Conservation (phyloP, 805 yeast genomes). For the Cyberlindnera suaveolens region DNA sequence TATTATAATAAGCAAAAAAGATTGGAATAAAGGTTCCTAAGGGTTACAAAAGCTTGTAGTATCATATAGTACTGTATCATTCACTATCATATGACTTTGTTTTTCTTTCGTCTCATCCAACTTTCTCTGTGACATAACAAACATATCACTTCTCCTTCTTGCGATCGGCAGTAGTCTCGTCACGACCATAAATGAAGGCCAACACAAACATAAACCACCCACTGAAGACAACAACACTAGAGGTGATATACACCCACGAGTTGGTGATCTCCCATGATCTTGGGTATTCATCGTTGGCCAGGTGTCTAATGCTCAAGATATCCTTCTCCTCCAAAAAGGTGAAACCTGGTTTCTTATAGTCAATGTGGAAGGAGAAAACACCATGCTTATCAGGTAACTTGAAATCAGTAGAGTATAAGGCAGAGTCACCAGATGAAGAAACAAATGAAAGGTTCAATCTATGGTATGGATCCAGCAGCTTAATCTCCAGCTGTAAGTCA, state of each 20-base stretch:
- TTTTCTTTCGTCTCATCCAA: neutral
- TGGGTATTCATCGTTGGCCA: slow-evolving; percentile 91
- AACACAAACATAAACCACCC: slow-evolving; percentile 79
- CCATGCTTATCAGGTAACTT: slow-evolving; percentile 94
- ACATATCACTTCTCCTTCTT: slow-evolving; percentile 18
- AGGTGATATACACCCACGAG: slow-evolving; percentile 83
- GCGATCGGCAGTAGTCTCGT: slow-evolving; percentile 5
- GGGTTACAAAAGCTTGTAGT: too few species aligned
- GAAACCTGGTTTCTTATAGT: slow-evolving; percentile 72
- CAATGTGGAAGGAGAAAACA: slow-evolving; percentile 78
- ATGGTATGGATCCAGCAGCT: slow-evolving; percentile 93
- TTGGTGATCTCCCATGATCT: slow-evolving; percentile 91
- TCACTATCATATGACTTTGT: neutral
- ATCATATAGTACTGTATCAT: too few species aligned
- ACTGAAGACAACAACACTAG: slow-evolving; percentile 59
- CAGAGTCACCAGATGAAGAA: slow-evolving; percentile 28
- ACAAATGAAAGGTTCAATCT: slow-evolving; percentile 56
- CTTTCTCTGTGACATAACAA: neutral
- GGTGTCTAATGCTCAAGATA: slow-evolving; percentile 82
- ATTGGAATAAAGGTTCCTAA: too few species aligned
- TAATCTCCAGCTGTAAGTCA: slow-evolving; percentile 76
- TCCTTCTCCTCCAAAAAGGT: slow-evolving; percentile 58
- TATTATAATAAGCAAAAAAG: too few species aligned
- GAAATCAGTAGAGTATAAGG: slow-evolving; percentile 49
- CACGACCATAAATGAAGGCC: slow-evolving; percentile 37